Conservation (phyloP, 257 asterid genomes). For the Nicotiana benthamiana region DNA sequence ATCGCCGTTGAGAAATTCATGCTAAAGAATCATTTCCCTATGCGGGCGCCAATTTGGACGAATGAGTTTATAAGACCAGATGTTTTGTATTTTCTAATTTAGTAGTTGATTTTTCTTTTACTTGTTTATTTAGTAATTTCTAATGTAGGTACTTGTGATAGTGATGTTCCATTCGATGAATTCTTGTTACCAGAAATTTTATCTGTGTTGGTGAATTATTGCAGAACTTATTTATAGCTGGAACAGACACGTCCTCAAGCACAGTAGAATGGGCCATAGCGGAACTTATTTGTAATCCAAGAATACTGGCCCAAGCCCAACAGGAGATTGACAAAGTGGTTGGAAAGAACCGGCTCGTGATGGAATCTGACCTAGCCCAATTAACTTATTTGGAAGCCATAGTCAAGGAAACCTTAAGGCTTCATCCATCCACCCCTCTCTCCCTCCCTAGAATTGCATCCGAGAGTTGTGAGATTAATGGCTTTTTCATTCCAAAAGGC, state of each 20-base stretch:
- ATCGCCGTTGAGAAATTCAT: no score
- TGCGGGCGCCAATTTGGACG: no score
- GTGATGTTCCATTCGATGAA: no score
- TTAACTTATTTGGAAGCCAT: constrained; percentile 58
- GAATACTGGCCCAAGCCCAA: constrained; percentile 39
- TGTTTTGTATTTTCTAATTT: no score
- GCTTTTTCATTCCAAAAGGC: constrained; percentile 66
- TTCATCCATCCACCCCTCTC: constrained; percentile 88
- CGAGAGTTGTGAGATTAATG: constrained; percentile 52
- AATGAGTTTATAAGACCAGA: no score
- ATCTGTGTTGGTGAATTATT: neutral
- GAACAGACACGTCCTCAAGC: constrained; percentile 81
- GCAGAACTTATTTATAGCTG: constrained; percentile 68
- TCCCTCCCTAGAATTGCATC: constrained; percentile 72
- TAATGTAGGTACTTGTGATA: no score
- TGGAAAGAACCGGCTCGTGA: constrained; percentile 47
- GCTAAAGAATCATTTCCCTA: no score
- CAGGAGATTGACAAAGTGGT: constrained; percentile 50
- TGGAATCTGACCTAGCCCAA: constrained; percentile 46
- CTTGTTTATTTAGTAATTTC: no score
- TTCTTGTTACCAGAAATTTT: no score
- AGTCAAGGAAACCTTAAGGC: constrained; percentile 71
- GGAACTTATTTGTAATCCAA: constrained; percentile 61
- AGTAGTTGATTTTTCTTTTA: no score
- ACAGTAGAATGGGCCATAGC: constrained; percentile 93